Conservation (phyloP, 2,329 filamentous ascomycete genomes). For the Fusarium begoniae region DNA sequence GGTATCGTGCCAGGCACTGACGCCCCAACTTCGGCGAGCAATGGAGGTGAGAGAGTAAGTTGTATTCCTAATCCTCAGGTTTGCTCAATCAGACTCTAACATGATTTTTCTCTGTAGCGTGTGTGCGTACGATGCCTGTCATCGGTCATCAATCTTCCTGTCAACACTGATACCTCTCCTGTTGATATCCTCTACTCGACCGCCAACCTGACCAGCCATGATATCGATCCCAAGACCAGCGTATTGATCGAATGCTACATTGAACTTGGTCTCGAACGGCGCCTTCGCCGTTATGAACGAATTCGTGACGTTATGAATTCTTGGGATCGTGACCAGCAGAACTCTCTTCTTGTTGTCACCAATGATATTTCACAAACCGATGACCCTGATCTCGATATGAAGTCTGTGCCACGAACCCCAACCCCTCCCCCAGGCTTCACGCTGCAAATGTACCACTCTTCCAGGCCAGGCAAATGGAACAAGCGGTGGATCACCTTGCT, state of each 20-base stretch:
- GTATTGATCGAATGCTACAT: constrained; percentile 82
- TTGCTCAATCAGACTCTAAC: constrained; percentile 6
- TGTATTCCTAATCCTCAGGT: neutral
- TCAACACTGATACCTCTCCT: constrained; percentile 78
- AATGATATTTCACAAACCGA: constrained; percentile 64
- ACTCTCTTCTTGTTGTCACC: constrained; percentile 74
- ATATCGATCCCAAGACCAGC: constrained; percentile 70
- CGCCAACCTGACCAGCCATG: constrained; percentile 68
- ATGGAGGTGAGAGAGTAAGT: constrained; percentile 79
- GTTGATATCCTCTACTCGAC: constrained; percentile 77
- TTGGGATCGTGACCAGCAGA: constrained; percentile 85
- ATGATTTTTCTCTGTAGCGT: constrained; percentile 53
- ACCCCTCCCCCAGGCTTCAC: constrained; percentile 72
- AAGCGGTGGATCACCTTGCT: constrained; percentile 83
- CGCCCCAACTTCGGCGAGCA: constrained; percentile 82
- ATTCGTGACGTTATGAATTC: constrained; percentile 91
- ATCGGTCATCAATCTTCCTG: constrained; percentile 73
- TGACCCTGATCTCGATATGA: constrained; percentile 70
- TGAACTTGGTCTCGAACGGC: constrained; percentile 80
- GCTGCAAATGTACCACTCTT: constrained; percentile 81
- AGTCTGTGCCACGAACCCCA: constrained; percentile 66
- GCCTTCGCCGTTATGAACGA: constrained; percentile 84
- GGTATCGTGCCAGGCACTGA: constrained; percentile 67
- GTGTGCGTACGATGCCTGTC: constrained; percentile 79
- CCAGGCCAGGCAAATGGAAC: constrained; percentile 85